A percentile compares a stretch with the other conserved stretches of the same genome.
These are phyloP conservation scores for Penicillium fimorum DNA, from an alignment of 495 filamentous ascomycete genomes.

Conservation along the genomic window DNA sequence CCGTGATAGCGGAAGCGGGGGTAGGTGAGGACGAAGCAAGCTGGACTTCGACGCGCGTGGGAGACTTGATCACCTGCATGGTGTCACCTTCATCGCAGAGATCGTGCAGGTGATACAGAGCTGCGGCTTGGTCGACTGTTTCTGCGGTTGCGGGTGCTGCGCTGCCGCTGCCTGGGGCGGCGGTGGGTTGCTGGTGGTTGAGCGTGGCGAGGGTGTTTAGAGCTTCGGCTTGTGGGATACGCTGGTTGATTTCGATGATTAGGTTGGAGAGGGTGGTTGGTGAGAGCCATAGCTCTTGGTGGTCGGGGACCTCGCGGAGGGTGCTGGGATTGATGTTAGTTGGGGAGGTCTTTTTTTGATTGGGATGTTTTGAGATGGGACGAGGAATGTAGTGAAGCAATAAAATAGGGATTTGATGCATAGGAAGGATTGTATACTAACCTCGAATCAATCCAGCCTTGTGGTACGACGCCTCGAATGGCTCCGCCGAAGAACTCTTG, in stretches of 20 bases:
- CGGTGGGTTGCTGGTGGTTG: slow-evolving; percentile 22
- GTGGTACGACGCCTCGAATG: slow-evolving; percentile 67
- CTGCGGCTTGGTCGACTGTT: slow-evolving; percentile 62
- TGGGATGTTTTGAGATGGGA: background rate
- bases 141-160: slow-evolving; percentile 20
- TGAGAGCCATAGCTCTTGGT: slow-evolving; percentile 93
- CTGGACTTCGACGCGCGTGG: slow-evolving; percentile 31
- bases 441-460: slow-evolving; percentile 79
- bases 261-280: slow-evolving; percentile 71
- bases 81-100: slow-evolving; percentile 61
- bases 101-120: slow-evolving; percentile 73
- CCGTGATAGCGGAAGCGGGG: slow-evolving; percentile 9
- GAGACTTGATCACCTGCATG: slow-evolving; percentile 53
- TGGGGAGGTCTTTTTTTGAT: slow-evolving; percentile 9
- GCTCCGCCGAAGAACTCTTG: slow-evolving; percentile 79
- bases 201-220: slow-evolving; percentile 28
- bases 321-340: slow-evolving; percentile 48
- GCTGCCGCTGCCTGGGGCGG: slow-evolving; percentile 28
- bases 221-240: slow-evolving; percentile 49
- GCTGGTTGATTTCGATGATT: slow-evolving; percentile 85
- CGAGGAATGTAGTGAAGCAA: background rate
- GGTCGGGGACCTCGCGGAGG: slow-evolving; percentile 86
- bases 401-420: background rate
- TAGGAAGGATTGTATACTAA: slow-evolving; percentile 36
- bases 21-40: slow-evolving; percentile 25